A percentile compares a stretch with the other conserved stretches of the same genome.
phyloP scores from a whole-genome alignment of 345 rosid genomes.

The Eucalyptus guilfoylei region DNA sequence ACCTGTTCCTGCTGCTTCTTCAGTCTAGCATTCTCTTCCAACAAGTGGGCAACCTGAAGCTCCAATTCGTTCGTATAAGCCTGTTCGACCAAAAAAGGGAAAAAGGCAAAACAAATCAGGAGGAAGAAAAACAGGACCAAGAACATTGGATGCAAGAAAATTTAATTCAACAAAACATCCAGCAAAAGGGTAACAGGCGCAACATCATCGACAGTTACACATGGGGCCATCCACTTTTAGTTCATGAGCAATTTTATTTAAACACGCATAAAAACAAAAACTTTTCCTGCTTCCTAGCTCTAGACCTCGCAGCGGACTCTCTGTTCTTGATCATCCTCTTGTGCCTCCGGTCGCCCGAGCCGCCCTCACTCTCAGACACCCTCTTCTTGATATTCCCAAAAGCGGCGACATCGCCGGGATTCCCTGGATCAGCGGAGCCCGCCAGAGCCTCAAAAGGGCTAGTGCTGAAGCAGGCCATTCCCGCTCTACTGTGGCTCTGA shows the following conservation, averaged over 20 bases:
- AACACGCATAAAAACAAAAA: neutral
- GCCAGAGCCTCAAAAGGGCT: neutral
- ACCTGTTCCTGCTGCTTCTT: slow-evolving; percentile 56
- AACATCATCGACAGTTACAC: neutral
- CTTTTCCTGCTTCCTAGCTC: slow-evolving; percentile 73
- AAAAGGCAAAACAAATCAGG: neutral
- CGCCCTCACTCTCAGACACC: slow-evolving; percentile 24
- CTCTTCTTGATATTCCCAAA: slow-evolving; percentile 11
- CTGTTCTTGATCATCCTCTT: slow-evolving; percentile 79
- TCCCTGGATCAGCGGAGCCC: neutral
- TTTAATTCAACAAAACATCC: neutral
- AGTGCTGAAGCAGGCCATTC: neutral
- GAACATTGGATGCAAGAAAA: neutral
- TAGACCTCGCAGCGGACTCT: slow-evolving; percentile 81
- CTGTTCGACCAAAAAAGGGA: slow-evolving; percentile 15
- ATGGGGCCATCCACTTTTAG: neutral
- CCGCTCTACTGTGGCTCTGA: neutral
- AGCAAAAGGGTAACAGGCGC: neutral
- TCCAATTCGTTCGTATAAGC: slow-evolving; percentile 65
- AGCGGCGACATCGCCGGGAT: neutral
- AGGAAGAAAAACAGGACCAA: neutral
- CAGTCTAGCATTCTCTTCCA: slow-evolving; percentile 61
- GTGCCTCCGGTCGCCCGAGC: slow-evolving; percentile 33
- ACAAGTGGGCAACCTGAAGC: slow-evolving; percentile 24
- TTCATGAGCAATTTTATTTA: too few species aligned